phyloP scores from a whole-genome alignment of 345 rosid species.

The Abelmoschus esculentus region DNA sequence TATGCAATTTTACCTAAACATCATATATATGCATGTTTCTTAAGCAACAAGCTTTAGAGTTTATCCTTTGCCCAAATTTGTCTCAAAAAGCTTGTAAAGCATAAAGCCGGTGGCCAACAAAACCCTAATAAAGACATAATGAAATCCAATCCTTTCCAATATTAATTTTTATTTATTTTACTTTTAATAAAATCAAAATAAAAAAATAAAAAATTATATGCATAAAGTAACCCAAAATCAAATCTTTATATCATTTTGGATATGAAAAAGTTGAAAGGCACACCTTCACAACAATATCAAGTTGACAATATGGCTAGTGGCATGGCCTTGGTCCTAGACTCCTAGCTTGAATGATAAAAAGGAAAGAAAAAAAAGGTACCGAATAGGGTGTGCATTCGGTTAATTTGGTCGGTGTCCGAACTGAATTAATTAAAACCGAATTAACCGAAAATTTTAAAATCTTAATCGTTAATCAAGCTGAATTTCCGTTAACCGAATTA shows the following conservation, averaged over 20 bases:
- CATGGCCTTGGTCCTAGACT: background rate
- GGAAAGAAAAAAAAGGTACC: too few species aligned
- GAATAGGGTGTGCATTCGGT: too few species aligned
- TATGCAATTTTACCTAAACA: too few species aligned
- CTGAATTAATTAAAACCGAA: too few species aligned
- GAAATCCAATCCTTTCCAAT: background rate
- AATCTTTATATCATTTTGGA: slow-evolving; percentile 5
- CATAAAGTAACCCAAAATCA: slow-evolving; percentile 8
- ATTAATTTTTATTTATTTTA: background rate
- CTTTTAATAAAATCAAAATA: background rate
- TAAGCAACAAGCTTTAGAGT: background rate
- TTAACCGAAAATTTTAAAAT: too few species aligned
- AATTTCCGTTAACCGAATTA: too few species aligned
- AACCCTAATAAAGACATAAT: background rate
- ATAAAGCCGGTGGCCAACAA: background rate
- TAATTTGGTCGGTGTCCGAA: too few species aligned
- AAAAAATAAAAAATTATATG: background rate
- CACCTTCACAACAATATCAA: background rate
- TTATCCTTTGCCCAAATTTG: background rate
- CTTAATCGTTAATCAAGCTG: too few species aligned
- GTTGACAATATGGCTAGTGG: background rate
- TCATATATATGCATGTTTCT: background rate
- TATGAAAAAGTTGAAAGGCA: slow-evolving; percentile 1
- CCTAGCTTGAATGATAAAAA: background rate
- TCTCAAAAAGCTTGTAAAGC: background rate